These are phyloP conservation scores for Pleurotus eryngii DNA, from an alignment of 768 basidiomycete species.

Conservation along the genomic window DNA sequence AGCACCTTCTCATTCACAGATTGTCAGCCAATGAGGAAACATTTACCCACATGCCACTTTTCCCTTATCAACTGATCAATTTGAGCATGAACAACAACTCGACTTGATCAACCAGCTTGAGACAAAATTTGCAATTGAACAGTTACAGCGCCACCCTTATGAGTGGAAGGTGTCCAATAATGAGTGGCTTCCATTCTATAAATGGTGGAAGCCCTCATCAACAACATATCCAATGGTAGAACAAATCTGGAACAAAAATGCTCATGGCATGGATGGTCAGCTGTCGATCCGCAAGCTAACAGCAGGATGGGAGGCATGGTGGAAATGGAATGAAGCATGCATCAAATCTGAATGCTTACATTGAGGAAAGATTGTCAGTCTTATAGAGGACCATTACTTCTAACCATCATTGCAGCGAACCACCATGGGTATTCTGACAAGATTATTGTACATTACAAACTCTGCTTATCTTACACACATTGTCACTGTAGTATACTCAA, in stretches of 20 bases:
- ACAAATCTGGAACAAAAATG: constrained; percentile 27
- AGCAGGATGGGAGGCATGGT: constrained; percentile 13
- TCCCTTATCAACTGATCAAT: constrained; percentile 3
- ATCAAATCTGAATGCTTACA: constrained; percentile 20
- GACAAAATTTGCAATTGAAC: neutral
- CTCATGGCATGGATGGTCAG: constrained; percentile 21
- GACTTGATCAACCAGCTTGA: neutral
- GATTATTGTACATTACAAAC: neutral
- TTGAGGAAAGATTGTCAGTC: constrained; percentile 17
- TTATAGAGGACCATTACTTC: constrained; percentile 15
- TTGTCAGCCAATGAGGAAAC: neutral
- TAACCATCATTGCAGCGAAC: too few relatives aligned
- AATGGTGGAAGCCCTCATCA: neutral
- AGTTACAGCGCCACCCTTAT: constrained; percentile 15
- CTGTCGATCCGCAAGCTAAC: constrained; percentile 16
- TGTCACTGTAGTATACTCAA: constrained; percentile 1
- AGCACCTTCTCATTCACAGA: neutral
- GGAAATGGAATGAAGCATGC: constrained; percentile 18
- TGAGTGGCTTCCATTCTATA: too few relatives aligned
- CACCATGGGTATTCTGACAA: neutral
- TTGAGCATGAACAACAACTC: constrained; percentile 4
- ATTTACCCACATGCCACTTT: constrained; percentile 1
- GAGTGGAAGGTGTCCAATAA: constrained; percentile 22
- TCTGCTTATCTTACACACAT: neutral
- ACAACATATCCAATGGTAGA: constrained; percentile 9